Base-by-base conservation (phyloP, 2,329 filamentous ascomycete species). In the Aspergillus vadensis region DNA sequence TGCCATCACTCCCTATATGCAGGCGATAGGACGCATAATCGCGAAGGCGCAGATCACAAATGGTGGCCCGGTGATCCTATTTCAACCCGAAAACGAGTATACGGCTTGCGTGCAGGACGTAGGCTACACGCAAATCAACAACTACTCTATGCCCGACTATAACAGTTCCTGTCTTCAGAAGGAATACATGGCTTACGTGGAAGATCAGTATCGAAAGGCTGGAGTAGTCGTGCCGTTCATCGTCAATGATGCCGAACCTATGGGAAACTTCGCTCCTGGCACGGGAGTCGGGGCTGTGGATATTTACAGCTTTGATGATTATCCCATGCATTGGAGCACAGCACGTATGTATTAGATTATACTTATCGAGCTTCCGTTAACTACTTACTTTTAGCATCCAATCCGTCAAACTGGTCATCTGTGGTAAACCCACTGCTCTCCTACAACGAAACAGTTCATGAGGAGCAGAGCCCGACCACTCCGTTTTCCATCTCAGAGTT, bases 81-180 rank as follows among this genome's bases (percentile, higher is more conserved):
- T 90, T 25, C 91, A 95, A 70, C 87, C 89, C 0, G 91, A 95
- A 73, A 95, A 94, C 64, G 91, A 94, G 73, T 92, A 92, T 70
- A 86, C 84, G 1, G 74, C 77, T 10, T 57, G 55, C 14, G 23
- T 51, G 9, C 19, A 50, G 2, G 19, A 49, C 10, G 25, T 14
- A 8, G 44, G 44, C 5, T 49, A 49, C 23, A 49, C 44, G 21
- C 44, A 49, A 23, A 14, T 49, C 5, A 49, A 30, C 21, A 49
- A 49, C 23, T 21, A 47, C 15, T 27, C 30, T 3, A 15, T 23
- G n/a, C 25, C 43, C 32, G 21, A 39, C 15, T 78, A 59, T 60
- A 78, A 83, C 27, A 70, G 73, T 2, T 89, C 88, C 63, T 48
- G 56, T 44, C 87, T 87, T 0, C 86, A 91, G 67, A 80, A 82